These are phyloP conservation scores for Priceomyces fermenticarens DNA, from an alignment of 805 yeast genomes.

Conservation along the genomic window DNA sequence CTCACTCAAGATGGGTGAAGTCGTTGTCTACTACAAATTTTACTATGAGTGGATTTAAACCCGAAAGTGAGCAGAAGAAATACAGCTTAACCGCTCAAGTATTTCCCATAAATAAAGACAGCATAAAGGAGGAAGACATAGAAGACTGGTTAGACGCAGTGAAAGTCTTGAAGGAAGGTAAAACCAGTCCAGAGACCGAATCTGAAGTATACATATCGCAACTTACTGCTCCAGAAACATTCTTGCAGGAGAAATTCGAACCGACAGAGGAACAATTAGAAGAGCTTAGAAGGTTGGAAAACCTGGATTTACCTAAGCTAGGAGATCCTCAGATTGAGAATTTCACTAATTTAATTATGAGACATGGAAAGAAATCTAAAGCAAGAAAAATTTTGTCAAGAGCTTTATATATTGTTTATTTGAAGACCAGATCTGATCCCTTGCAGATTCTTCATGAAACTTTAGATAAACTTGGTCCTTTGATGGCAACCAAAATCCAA, in stretches of 20 bases:
- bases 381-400: conserved; percentile 73
- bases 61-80: conserved; percentile 1
- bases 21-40: neutral
- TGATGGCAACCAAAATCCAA: conserved; percentile 71
- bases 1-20: neutral
- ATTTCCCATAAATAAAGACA: conserved; percentile 35
- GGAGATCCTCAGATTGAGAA: conserved; percentile 72
- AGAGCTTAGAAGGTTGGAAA: conserved; percentile 50
- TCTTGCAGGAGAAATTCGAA: conserved; percentile 38
- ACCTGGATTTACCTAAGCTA: conserved; percentile 55
- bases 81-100: conserved; percentile 31
- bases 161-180: conserved; percentile 33
- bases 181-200: conserved; percentile 27
- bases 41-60: conserved; percentile 1
- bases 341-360: conserved; percentile 85
- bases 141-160: conserved; percentile 49
- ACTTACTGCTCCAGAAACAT: conserved; percentile 35
- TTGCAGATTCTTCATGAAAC: conserved; percentile 69
- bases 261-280: conserved; percentile 66
- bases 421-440: conserved; percentile 76
- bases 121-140: conserved; percentile 36
- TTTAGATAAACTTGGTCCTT: conserved; percentile 79
- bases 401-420: conserved; percentile 76
- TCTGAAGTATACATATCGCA: conserved; percentile 39
- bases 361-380: conserved; percentile 79